These are phyloP conservation scores for Eleusine indica DNA, from an alignment of 176 grass and related monocot species.

Conservation along the genomic window DNA sequence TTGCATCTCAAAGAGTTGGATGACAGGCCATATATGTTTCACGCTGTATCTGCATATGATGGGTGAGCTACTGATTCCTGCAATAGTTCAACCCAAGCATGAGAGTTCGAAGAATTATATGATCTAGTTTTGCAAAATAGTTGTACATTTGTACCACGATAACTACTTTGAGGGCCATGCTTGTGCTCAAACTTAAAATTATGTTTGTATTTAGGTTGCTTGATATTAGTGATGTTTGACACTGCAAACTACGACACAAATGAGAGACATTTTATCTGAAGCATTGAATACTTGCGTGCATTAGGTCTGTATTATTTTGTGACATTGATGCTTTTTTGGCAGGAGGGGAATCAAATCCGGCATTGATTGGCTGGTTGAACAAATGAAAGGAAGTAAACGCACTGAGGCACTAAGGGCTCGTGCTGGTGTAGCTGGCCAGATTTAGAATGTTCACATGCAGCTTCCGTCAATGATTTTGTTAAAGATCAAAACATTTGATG, in stretches of 20 bases:
- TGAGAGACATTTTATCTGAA: constrained; percentile 1
- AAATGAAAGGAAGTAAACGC: constrained; percentile 81
- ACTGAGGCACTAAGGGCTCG: constrained; percentile 62
- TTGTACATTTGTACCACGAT: background rate
- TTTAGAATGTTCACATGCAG: constrained; percentile 46
- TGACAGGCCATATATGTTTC: constrained; percentile 72
- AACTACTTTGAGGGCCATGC: constrained; percentile 7
- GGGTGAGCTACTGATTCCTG: constrained; percentile 53
- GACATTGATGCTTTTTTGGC: constrained; percentile 1
- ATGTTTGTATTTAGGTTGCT: background rate
- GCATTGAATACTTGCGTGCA: background rate
- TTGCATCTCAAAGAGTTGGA: constrained; percentile 78
- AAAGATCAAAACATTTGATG: constrained; percentile 12
- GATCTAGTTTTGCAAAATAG: background rate
- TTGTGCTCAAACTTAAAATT: background rate
- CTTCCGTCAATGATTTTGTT: constrained; percentile 17
- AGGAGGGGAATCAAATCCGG: constrained; percentile 77
- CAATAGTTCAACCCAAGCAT: background rate
- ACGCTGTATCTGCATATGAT: constrained; percentile 84
- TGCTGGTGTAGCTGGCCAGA: constrained; percentile 39
- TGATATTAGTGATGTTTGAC: background rate
- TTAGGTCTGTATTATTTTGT: constrained; percentile 1
- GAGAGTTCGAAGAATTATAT: background rate
- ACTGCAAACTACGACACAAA: background rate
- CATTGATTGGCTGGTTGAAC: constrained; percentile 81